Evolutionary conservation across 164 flowering plant species (phyloP).

Genomic region (Dillenia turbinata): DNA sequence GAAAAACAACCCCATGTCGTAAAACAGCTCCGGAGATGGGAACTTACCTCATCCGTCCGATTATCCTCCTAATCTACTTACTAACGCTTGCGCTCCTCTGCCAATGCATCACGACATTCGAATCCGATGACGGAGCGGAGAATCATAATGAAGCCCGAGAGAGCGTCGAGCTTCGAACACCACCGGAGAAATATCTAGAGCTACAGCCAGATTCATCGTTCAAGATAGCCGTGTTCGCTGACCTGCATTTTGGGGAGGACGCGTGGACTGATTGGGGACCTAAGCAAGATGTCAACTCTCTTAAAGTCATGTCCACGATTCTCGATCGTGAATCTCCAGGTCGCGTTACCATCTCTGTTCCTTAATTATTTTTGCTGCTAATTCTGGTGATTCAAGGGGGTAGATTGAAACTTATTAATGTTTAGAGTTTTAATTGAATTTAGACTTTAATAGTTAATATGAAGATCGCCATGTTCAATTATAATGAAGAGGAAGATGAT

Average conservation of each 20-base stretch:
- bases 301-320: slow-evolving; percentile 56
- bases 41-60: too few species aligned
- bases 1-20: too few species aligned
- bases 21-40: too few species aligned
- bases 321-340: slow-evolving; percentile 72
- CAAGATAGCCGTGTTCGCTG: slow-evolving; percentile 77
- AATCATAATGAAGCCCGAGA: background rate
- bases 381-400: too few species aligned
- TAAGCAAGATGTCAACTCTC: slow-evolving; percentile 55
- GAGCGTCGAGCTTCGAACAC: background rate
- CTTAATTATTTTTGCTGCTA: too few species aligned
- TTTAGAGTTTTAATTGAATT: too few species aligned
- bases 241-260: slow-evolving; percentile 80
- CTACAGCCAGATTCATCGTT: slow-evolving; percentile 34
- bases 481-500: too few species aligned
- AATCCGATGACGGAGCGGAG: background rate
- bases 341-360: slow-evolving; percentile 5
- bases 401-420: too few species aligned
- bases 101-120: slow-evolving; percentile 2
- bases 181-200: slow-evolving; percentile 11
- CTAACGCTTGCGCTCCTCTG: slow-evolving; percentile 1
- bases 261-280: slow-evolving; percentile 96
- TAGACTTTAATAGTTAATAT: too few species aligned
- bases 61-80: background rate
- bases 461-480: too few species aligned